Evolutionary conservation across 2,329 filamentous ascomycete genomes (phyloP).

Genomic region (Fusarium longipes): DNA sequence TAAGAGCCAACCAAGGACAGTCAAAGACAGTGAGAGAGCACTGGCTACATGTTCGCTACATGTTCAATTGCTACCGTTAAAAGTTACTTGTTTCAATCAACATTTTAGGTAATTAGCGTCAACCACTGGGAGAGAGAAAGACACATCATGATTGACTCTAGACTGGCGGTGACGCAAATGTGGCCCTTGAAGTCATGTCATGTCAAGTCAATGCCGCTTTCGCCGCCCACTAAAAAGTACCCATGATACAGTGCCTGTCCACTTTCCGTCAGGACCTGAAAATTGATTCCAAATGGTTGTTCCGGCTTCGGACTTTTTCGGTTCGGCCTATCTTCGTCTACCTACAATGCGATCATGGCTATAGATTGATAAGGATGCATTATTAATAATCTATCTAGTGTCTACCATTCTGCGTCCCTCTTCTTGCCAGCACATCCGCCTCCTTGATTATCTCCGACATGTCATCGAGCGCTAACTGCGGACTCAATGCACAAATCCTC

Average conservation of each 20-base stretch:
- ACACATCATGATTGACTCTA: neutral
- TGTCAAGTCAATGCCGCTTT: constrained; percentile 7
- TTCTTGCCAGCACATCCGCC: neutral
- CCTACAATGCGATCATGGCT: too few species aligned
- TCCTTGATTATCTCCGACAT: constrained; percentile 15
- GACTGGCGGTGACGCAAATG: constrained; percentile 28
- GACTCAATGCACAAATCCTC: constrained; percentile 13
- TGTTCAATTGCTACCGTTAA: neutral
- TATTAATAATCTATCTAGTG: constrained; percentile 7
- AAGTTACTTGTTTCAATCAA: neutral
- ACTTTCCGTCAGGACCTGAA: neutral
- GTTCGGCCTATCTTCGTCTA: too few species aligned
- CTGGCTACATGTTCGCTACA: too few species aligned
- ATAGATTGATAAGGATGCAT: constrained; percentile 3
- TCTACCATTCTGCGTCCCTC: neutral
- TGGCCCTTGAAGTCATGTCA: constrained; percentile 2
- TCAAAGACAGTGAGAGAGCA: too few species aligned
- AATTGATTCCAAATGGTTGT: constrained; percentile 27
- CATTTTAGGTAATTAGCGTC: constrained; percentile 20
- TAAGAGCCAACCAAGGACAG: too few species aligned
- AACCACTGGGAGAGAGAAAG: neutral
- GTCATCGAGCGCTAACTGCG: constrained; percentile 6
- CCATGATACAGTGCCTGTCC: neutral
- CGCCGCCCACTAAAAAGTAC: neutral
- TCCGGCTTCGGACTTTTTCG: constrained; percentile 17